These are phyloP conservation scores for Lenzites betulinus DNA, from an alignment of 768 basidiomycete species.

Conservation along the genomic window DNA sequence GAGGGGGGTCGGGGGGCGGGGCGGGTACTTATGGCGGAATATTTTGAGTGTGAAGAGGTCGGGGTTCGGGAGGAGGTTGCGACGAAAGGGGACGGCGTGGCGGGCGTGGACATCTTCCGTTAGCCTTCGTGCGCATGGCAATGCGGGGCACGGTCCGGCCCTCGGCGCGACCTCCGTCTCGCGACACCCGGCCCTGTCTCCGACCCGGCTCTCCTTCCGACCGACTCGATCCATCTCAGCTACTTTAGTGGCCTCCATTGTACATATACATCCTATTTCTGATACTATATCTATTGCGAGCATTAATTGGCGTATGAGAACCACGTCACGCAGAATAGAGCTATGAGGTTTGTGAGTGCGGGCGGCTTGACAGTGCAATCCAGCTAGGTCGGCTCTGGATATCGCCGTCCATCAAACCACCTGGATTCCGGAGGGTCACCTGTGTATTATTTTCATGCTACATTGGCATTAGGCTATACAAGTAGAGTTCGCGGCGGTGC, in stretches of 20 bases:
- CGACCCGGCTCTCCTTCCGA: slow-evolving; percentile 1
- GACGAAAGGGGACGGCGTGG: neutral
- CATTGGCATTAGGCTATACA: slow-evolving; percentile 8
- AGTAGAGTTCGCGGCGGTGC: neutral
- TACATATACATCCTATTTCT: too few relatives aligned
- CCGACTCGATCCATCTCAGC: neutral
- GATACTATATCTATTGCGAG: too few relatives aligned
- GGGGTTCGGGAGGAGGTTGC: neutral
- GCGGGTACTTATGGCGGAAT: slow-evolving; percentile 2
- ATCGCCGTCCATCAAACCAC: too few relatives aligned
- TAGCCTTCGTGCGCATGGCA: too few relatives aligned
- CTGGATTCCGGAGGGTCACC: too few relatives aligned
- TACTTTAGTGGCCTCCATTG: too few relatives aligned
- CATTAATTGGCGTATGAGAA: too few relatives aligned
- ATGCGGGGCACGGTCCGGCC: too few relatives aligned
- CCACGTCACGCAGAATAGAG: too few relatives aligned
- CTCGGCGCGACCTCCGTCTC: neutral
- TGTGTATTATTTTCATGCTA: slow-evolving; percentile 4
- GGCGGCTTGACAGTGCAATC: too few relatives aligned
- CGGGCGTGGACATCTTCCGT: neutral
- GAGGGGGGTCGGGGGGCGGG: neutral
- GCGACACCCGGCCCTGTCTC: neutral
- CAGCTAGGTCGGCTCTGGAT: too few relatives aligned
- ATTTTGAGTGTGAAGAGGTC: neutral
- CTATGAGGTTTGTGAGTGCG: too few relatives aligned